Evolutionary conservation across 2,329 filamentous ascomycete species (phyloP), one percentile per base, ranked within the genome.

Genomic region (Aureobasidium sp.): DNA sequence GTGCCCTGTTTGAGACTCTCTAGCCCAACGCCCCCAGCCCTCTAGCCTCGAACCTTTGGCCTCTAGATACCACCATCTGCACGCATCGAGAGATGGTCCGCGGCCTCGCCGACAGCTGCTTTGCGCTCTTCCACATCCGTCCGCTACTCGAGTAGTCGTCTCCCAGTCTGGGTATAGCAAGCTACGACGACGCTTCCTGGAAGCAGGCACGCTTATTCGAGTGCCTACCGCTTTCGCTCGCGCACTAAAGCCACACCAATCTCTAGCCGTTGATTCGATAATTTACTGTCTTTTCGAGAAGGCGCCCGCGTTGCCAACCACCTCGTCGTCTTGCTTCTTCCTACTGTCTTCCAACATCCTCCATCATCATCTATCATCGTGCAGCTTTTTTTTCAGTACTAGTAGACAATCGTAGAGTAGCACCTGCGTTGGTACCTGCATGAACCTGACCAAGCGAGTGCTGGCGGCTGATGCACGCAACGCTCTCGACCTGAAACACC

Each of bases 241-340:
- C 36, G 8, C 34, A 41, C 57, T 42, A 51, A 51, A 60, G 57
- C 57, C 57, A 51, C 57, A 31, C 31, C 45, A 47, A 60, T 60
- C 57, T 60, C 57, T 41, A 36, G 45, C 57, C 57, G 57, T 60
- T 60, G 37, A 60, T 60, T 60, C 57, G 57, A 60, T 60, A 60
- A 60, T 60, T 42, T 41, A 60, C 45, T 60, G 34, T 25, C 20
- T 34, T 25, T 15, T 45, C 37, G 17, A 42, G 37, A 41, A 57
- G n/a, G 12, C 7, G n/a, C 25, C 11, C 22, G 27, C 14, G n/a
- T 57, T 57, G 53, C 53, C 55, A 37, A 48, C 44, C 37, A 27
- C 41, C 41, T 41, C 36, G 31, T 34, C 36, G 22, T 34, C 31
- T 22, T 27, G n/a, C 17, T 45, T 51, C 9, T 49, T 36, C 25